Percentiles rank a stretch among this genome's conserved stretches.
Conservation (phyloP, 2,329 filamentous ascomycete species). For the Colletotrichum gloeosporioides region DNA sequence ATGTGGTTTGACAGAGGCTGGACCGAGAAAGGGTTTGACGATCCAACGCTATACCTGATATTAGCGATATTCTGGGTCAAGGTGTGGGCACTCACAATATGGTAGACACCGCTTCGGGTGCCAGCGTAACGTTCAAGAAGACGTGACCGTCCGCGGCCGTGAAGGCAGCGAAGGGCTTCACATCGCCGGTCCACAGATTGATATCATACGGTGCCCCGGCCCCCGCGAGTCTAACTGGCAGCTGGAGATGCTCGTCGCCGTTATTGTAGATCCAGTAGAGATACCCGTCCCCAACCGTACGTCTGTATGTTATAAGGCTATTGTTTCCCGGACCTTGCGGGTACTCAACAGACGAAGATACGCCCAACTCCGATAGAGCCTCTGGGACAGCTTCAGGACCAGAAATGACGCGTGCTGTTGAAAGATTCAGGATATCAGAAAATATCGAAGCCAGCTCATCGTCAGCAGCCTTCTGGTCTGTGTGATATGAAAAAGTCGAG, state of each 20-base stretch:
- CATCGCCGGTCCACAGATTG: background rate
- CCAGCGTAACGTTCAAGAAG: background rate
- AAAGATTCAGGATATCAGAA: background rate
- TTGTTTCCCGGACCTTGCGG: background rate
- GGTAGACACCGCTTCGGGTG: background rate
- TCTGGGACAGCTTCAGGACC: background rate
- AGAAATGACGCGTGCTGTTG: background rate
- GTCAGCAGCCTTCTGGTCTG: background rate
- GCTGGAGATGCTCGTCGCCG: background rate
- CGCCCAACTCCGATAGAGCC: background rate
- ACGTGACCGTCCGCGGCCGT: background rate
- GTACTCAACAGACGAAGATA: background rate
- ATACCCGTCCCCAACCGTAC: background rate
- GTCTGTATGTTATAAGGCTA: background rate
- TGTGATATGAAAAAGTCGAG: background rate
- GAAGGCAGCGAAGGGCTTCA: background rate
- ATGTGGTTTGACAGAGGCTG: rapidly evolving
- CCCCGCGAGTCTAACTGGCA: background rate
- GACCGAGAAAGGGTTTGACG: rapidly evolving
- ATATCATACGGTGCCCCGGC: background rate
- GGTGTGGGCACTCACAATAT: background rate
- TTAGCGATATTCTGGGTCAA: rapidly evolving
- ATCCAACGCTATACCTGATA: background rate
- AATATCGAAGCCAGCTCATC: background rate
- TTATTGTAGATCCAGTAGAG: background rate